phyloP scores from a whole-genome alignment of 2,329 filamentous ascomycete species.

The Aspergillus puulaauensis region DNA sequence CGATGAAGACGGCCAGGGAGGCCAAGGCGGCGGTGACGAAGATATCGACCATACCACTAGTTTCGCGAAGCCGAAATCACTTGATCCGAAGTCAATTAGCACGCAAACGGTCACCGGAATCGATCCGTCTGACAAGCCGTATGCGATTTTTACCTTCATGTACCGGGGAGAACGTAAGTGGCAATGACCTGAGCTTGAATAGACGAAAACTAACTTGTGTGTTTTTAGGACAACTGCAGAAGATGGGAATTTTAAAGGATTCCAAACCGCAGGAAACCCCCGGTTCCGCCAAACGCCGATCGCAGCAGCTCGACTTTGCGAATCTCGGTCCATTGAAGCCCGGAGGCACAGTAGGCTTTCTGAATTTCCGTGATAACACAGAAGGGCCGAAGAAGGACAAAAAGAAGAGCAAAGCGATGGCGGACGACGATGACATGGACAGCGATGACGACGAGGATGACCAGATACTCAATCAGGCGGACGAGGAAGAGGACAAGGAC shows the following conservation, averaged over 20 bases:
- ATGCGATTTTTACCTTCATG: constrained; percentile 96
- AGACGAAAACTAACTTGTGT: background rate
- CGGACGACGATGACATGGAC: constrained; percentile 64
- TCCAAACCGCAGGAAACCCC: constrained; percentile 62
- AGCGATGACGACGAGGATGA: constrained; percentile 73
- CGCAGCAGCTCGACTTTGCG: constrained; percentile 80
- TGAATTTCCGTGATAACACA: constrained; percentile 75
- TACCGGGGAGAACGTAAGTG: constrained; percentile 90
- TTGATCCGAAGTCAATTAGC: constrained; percentile 96
- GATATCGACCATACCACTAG: constrained; percentile 96
- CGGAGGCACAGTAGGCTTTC: constrained; percentile 85
- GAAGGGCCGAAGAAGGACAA: constrained; percentile 56
- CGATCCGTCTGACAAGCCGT: constrained; percentile 92
- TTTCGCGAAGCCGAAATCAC: constrained; percentile 92
- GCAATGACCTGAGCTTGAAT: background rate
- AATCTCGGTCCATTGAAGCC: constrained; percentile 80
- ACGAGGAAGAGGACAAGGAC: constrained; percentile 56
- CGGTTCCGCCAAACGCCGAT: constrained; percentile 70
- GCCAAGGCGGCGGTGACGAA: constrained; percentile 64
- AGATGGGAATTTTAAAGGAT: constrained; percentile 84
- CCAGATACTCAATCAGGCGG: constrained; percentile 60
- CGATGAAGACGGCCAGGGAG: constrained; percentile 66
- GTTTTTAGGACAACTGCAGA: constrained; percentile 78
- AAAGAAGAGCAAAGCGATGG: constrained; percentile 60
- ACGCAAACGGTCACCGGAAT: constrained; percentile 99